Conservation (phyloP, 2,329 filamentous ascomycete species). For the Talaromyces sp. region DNA sequence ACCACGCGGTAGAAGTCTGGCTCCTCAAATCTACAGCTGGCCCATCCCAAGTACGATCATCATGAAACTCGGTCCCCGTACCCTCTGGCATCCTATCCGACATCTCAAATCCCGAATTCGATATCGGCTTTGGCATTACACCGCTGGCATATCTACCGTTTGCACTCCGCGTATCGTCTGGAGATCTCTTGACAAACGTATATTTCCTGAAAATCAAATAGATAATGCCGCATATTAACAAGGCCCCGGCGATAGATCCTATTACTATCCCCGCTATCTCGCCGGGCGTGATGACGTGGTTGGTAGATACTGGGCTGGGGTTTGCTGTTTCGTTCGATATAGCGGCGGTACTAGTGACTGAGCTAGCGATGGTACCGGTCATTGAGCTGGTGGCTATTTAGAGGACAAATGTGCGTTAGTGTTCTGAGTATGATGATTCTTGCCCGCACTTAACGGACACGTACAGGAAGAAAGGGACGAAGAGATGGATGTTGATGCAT, state of each 20-base stretch:
- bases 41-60: conserved; percentile 1
- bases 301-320: neutral
- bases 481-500: neutral
- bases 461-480: neutral
- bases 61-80: neutral
- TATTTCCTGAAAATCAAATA: neutral
- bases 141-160: neutral
- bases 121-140: neutral
- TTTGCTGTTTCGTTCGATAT: conserved; percentile 1
- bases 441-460: neutral
- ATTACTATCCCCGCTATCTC: conserved; percentile 8
- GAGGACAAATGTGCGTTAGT: neutral
- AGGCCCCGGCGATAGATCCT: neutral
- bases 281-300: neutral
- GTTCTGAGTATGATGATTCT: neutral
- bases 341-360: neutral
- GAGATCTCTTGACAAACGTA: neutral
- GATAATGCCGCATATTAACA: neutral
- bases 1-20: neutral
- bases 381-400: neutral
- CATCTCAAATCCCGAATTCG: neutral
- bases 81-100: neutral
- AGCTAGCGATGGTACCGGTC: neutral
- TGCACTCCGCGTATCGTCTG: neutral
- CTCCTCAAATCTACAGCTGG: conserved; percentile 8